Evolutionary conservation across 805 yeast genomes (phyloP), one percentile per base, ranked within the genome.

Genomic region (Ogataea sp.): DNA sequence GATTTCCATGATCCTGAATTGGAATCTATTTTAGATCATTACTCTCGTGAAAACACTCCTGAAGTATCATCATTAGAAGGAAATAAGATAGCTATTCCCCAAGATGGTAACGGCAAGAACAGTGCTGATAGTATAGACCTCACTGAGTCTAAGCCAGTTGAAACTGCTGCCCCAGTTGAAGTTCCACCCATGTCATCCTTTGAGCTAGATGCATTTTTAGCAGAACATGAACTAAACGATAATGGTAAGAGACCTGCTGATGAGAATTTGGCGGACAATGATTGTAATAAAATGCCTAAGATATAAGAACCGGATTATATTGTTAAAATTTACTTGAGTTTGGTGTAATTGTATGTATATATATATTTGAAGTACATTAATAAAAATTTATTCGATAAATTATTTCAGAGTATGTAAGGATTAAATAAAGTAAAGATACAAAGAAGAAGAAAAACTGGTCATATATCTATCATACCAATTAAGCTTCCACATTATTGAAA

Each of bases 401-500:
- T 23, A 8, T 23, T 8, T 23, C n/a, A n/a, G n/a, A n/a, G n/a
- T n/a, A n/a, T n/a, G n/a, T n/a, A n/a, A n/a, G n/a, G n/a, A n/a
- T n/a, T n/a, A n/a, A n/a, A n/a, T n/a, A n/a, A n/a, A n/a, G n/a
- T n/a, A n/a, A n/a, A n/a, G n/a, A n/a, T n/a, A n/a, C n/a, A n/a
- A n/a, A n/a, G n/a, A n/a, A n/a, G n/a, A n/a, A n/a, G n/a, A n/a
- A n/a, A n/a, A n/a, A n/a, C n/a, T n/a, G n/a, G n/a, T n/a, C 11
- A 24, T 24, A 8, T 24, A 24, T 30, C 20, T 32, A 26, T 10
- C 32, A 16, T 27, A 15, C 17, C 27, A 34, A 26, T 52, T 59
- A 71, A 30, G 67, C 73, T 20, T 71, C 70, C 29, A 85, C 93
- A 55, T 87, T 85, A 60, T 85, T 84, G 66, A 90, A 93, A 10